Conservation (phyloP, 306 rosid species). For the Argentina anserina region DNA sequence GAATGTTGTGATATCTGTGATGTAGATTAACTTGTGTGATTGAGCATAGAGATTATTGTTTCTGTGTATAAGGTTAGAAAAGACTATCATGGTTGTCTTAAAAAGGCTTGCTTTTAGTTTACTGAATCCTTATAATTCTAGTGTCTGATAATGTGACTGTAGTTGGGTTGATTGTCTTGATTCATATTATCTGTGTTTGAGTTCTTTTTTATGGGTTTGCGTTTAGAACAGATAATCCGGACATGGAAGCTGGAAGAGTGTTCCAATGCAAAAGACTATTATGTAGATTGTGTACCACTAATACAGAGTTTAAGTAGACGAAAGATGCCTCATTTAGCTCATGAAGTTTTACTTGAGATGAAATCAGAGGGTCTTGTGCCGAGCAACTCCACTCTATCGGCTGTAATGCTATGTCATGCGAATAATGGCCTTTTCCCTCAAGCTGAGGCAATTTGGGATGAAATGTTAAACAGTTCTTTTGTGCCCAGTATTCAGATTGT, state of each 20-base stretch:
- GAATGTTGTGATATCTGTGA: neutral
- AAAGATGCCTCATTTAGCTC: constrained; percentile 37
- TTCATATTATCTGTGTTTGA: neutral
- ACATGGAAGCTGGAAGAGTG: constrained; percentile 24
- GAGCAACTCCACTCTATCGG: constrained; percentile 36
- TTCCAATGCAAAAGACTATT: constrained; percentile 15
- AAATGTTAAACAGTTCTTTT: constrained; percentile 50
- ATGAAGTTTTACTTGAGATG: constrained; percentile 36
- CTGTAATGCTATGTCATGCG: constrained; percentile 42
- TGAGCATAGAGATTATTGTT: neutral
- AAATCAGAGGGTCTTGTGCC: constrained; percentile 31
- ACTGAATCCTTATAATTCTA: neutral
- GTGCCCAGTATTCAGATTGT: constrained; percentile 43
- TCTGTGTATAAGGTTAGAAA: neutral
- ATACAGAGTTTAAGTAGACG: constrained; percentile 25
- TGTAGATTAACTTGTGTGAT: neutral
- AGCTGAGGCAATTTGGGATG: constrained; percentile 52
- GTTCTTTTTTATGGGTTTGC: constrained; percentile 13
- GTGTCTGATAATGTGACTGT: neutral
- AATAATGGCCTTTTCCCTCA: constrained; percentile 45
- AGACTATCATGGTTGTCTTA: neutral
- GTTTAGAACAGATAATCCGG: constrained; percentile 39
- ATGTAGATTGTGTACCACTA: constrained; percentile 21
- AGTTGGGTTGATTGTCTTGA: neutral
- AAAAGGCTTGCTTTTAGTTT: neutral